Evolutionary conservation across 2,329 filamentous ascomycete species (phyloP), one percentile per base, ranked within the genome.

Genomic region (Colletotrichum paranaense): DNA sequence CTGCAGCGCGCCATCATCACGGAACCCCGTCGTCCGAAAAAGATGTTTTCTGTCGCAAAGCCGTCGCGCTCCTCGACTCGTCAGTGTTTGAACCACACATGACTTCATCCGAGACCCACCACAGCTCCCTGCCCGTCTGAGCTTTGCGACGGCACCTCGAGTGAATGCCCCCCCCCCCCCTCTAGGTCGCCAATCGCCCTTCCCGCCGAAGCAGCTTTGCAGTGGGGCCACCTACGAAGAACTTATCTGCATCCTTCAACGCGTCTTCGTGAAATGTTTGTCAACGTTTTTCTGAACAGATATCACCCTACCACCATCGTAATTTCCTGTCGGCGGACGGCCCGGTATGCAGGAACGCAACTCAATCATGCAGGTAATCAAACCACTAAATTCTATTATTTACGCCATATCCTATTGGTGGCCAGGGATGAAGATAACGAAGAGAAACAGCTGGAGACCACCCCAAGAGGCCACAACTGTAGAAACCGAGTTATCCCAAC

Each of bases 401-500:
- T 73, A 60, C 62, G 30, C 56, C 49, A 26, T 46, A 38, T 55
- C 60, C 73, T 60, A 69, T 69, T 62, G 59, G 68, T 75, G 66
- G 73, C 76, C 76, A 78, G 77, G 78, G 72, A 76, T 84, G 85
- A 86, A 85, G 85, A 86, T 82, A 84, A 75, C 76, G 67, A 49
- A 76, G 82, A 84, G 82, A 77, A 76, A 77, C 74, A 73, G 78
- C 79, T 75, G 79, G 79, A 66, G 78, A 83, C 79, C 66, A 70
- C n/a, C 46, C 8, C 57, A 70, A 16, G n/a, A 55, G 62, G 64
- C 49, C 70, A 73, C 69, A 26, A 73, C 75, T 76, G 77, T 77
- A 82, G 88, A 88, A 90, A 84, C 88, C 89, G 87, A 86, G 84
- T 78, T 73, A 62, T 65, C 35, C 30, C 68, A 68, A 75, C 83